Evolutionary conservation across 2,329 filamentous ascomycete genomes (phyloP).

Genomic region (Lachnellula cervina): DNA sequence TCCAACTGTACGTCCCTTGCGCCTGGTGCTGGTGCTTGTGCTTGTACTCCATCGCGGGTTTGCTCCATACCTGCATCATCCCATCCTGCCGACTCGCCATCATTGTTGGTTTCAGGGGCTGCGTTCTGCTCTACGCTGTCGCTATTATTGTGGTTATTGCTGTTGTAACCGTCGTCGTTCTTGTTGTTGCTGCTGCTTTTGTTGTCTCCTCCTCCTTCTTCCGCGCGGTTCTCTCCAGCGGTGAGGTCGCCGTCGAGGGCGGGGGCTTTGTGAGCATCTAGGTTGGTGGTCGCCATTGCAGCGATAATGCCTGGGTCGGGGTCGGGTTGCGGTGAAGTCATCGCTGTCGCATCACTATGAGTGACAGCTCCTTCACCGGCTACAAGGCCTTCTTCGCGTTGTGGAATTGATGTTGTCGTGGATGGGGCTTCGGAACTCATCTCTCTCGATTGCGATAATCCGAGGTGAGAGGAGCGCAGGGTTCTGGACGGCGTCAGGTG

Average conservation of each 20-base stretch:
- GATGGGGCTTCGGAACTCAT: background rate
- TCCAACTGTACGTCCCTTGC: background rate
- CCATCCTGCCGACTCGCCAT: background rate
- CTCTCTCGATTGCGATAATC: background rate
- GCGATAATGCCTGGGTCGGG: constrained; percentile 12
- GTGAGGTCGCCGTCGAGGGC: constrained; percentile 9
- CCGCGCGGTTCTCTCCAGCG: constrained; percentile 6
- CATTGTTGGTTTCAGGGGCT: background rate
- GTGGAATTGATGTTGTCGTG: background rate
- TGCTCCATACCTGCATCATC: background rate
- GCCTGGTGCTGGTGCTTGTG: background rate
- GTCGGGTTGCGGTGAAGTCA: constrained; percentile 31
- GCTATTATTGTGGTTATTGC: background rate
- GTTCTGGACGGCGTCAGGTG: too few species aligned
- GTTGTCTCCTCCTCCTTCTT: background rate
- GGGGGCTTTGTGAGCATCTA: constrained; percentile 7
- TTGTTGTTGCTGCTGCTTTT: too few species aligned
- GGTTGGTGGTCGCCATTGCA: constrained; percentile 11
- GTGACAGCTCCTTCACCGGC: constrained; percentile 32
- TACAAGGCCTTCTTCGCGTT: background rate
- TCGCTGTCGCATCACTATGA: constrained; percentile 28
- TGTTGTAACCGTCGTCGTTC: too few species aligned
- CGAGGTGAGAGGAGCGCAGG: too few species aligned
- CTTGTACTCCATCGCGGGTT: background rate
- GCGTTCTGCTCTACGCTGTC: background rate